Conservation (phyloP, 2,329 filamentous ascomycete genomes). For the Xylaria polymorpha region DNA sequence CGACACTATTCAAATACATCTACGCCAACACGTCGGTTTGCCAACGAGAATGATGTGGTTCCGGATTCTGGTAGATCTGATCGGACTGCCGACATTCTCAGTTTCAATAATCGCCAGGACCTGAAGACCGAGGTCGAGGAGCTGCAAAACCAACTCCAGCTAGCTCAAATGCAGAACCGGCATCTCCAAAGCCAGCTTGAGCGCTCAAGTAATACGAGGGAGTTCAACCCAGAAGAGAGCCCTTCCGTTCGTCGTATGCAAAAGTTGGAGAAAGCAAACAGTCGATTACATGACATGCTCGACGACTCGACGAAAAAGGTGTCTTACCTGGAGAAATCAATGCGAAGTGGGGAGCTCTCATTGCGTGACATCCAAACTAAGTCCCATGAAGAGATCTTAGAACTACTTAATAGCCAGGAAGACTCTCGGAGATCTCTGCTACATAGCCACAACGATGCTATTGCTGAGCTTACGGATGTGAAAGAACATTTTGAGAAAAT, state of each 20-base stretch:
- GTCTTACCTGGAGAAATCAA: conserved; percentile 85
- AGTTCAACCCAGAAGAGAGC: conserved; percentile 76
- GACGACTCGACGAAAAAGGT: conserved; percentile 95
- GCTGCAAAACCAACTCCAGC: conserved; percentile 91
- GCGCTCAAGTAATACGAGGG: conserved; percentile 70
- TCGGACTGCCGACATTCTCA: conserved; percentile 82
- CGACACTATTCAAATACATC: conserved; percentile 77
- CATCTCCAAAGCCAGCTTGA: conserved; percentile 91
- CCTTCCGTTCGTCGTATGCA: conserved; percentile 84
- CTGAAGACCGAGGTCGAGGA: conserved; percentile 90
- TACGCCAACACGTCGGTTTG: conserved; percentile 80
- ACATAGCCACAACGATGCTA: conserved; percentile 84
- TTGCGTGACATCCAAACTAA: conserved; percentile 91
- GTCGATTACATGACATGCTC: conserved; percentile 89
- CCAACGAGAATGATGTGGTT: conserved; percentile 69
- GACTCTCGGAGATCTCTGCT: conserved; percentile 84
- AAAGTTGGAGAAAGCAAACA: conserved; percentile 93
- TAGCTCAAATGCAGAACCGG: conserved; percentile 94
- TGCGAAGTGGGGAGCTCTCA: conserved; percentile 87
- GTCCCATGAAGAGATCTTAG: conserved; percentile 93
- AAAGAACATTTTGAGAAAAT: conserved; percentile 89
- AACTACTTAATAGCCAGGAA: conserved; percentile 92
- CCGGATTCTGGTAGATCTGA: conserved; percentile 87
- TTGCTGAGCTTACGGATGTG: conserved; percentile 85
- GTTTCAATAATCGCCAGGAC: conserved; percentile 90